These are phyloP conservation scores for Euphorbia pulcherrima DNA, from an alignment of 345 rosid genomes.

Conservation along the genomic window DNA sequence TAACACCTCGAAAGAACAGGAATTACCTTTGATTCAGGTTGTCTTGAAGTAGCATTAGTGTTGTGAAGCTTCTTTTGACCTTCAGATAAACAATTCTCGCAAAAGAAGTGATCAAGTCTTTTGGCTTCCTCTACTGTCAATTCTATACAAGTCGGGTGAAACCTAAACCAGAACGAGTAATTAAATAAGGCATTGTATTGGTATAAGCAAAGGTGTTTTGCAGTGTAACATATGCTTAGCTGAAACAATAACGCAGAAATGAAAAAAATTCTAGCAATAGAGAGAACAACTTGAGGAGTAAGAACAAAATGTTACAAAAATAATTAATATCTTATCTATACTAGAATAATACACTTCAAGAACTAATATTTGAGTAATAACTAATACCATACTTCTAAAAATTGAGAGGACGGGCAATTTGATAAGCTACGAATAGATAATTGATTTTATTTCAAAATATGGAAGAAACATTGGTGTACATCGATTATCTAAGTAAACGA, in stretches of 20 bases:
- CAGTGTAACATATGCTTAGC: background rate
- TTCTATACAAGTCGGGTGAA: conserved; percentile 96
- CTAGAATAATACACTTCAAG: background rate
- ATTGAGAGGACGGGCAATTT: background rate
- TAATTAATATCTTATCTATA: background rate
- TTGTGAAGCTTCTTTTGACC: conserved; percentile 58
- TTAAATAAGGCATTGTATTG: conserved; percentile 23
- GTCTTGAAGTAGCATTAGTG: conserved; percentile 46
- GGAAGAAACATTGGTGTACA: background rate
- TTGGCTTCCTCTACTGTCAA: conserved; percentile 76
- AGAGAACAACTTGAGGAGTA: background rate
- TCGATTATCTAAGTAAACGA: background rate
- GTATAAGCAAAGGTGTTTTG: conserved; percentile 14
- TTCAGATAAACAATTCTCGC: conserved; percentile 74
- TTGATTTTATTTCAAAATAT: background rate
- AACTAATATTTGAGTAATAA: background rate
- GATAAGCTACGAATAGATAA: background rate
- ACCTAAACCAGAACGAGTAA: conserved; percentile 67
- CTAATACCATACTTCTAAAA: background rate
- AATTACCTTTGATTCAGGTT: conserved; percentile 61
- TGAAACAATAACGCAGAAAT: conserved; percentile 1
- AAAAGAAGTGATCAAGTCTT: conserved; percentile 75
- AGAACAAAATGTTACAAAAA: background rate
- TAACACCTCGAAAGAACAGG: background rate
- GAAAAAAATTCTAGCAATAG: background rate